Evolutionary conservation across 345 rosid species (phyloP), one percentile per base, ranked within the genome.

Genomic region (Citrus hindsii): DNA sequence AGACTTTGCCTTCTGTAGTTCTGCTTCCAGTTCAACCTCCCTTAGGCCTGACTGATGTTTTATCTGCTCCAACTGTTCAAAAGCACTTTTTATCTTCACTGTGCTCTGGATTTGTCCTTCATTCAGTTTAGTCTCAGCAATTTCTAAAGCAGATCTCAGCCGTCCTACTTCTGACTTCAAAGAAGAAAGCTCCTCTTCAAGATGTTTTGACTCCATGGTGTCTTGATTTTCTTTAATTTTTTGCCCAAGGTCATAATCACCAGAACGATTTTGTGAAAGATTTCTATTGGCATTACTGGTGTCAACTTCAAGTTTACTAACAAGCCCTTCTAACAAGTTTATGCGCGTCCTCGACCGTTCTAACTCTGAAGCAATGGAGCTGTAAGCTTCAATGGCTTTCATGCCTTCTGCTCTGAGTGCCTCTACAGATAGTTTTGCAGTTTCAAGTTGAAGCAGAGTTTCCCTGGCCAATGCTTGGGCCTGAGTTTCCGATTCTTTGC

Each of bases 401-500:
- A 81, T 63, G 67, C 89, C 88, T 74, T 92, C 98, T 12, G 81
- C 77, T 82, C 84, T 85, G 69, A 91, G 90, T 63, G 83, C 87
- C 63, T 88, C 98, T n/a, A 89, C 91, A 35, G 91, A 86, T 73
- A 67, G 84, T 80, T 88, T 92, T 37, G 94, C 97, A 73, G 85
- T 82, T 87, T 90, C 98, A 77, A 94, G 84, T 80, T 97, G 92
- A 84, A 80, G 79, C 82, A 87, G 87, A 64, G 99, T 92, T 79
- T 92, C 89, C 5, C 86, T 84, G 65, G 89, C 92, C 62, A 91
- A 68, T 32, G 77, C 87, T 55, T 84, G 86, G 74, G 97, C 98
- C 87, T 85, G 83, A 84, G 91, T 87, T 67, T 97, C 98, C 2
- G 98, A 87, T 77, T 89, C 92, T 86, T 89, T 90, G 83, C 92